Evolutionary conservation across 805 yeast genomes (phyloP), one percentile per base, ranked within the genome.

Genomic region (Saccharomycopsis fermentans): DNA sequence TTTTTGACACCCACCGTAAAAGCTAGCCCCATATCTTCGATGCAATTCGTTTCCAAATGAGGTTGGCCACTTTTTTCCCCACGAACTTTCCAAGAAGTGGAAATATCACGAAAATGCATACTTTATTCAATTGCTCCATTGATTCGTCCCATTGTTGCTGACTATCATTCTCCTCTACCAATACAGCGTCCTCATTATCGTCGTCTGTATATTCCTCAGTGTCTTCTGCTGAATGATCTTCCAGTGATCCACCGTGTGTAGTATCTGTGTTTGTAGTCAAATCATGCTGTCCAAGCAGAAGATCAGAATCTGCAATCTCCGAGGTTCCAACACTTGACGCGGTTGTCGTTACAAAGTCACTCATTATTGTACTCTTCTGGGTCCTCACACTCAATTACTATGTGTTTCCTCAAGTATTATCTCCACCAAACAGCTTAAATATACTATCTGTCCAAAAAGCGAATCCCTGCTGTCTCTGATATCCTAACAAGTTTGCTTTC

Each of bases 91-190:
- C 81, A 19, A 76, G 58, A 59, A 75, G 66, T 5, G 81, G 81
- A 55, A 76, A 71, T 32, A 77, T 62, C 12, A 76, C 69, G 62
- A 70, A 66, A 56, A 68, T 70, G 26, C 75, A 63, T 36, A 77
- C 66, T n/a, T 71, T 74, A n/a, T 66, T 68, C 55, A 77, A 66
- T 64, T 77, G 79, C 54, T 65, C 65, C 63, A 77, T 60, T 59
- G 78, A 75, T 63, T 76, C 78, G 40, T 76, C 78, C 80, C 80
- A 77, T 54, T 77, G 81, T 59, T 75, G 71, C 60, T 77, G 78
- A 52, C 58, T 56, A 52, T 61, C 63, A 37, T 55, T 57, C 5
- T 34, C 55, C 6, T 55, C 52, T 21, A 43, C n/a, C 26, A 43
- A 24, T 21, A 43, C 29, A 16, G 27, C 52, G 19, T 57, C 55